These are phyloP conservation scores for Eucalyptus lansdowneana DNA, from an alignment of 345 rosid species.

Conservation along the genomic window DNA sequence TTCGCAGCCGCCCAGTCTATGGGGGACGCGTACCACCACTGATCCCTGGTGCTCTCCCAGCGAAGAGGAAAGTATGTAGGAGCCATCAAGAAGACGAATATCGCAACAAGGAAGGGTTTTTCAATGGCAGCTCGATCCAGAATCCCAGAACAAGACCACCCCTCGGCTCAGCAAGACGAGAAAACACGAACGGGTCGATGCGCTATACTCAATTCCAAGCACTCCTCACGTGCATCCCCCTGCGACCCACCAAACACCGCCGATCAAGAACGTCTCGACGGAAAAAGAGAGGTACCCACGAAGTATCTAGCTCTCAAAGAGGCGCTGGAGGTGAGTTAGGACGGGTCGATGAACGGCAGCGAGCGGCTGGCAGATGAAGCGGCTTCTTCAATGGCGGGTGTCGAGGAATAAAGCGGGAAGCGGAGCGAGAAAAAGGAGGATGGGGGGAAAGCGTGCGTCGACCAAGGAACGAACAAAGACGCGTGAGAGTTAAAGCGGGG, in stretches of 20 bases:
- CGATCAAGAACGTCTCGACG: neutral
- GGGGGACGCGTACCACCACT: conserved; percentile 99
- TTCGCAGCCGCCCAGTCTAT: conserved; percentile 96
- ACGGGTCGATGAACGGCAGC: neutral
- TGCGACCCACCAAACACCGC: neutral
- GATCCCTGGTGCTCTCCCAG: conserved; percentile 98
- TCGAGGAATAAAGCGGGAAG: neutral
- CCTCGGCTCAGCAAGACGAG: neutral
- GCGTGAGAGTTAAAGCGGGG: neutral
- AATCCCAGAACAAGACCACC: neutral
- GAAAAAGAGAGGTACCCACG: neutral
- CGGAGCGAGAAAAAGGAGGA: neutral
- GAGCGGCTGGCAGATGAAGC: neutral
- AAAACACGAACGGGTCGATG: neutral
- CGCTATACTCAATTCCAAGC: neutral
- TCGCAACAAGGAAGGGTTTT: neutral
- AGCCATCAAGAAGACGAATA: conserved; percentile 12
- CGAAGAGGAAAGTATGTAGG: conserved; percentile 81
- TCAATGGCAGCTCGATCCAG: neutral
- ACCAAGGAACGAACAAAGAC: neutral
- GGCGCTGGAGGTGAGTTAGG: neutral
- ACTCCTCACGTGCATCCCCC: neutral
- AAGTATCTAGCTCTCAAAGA: neutral
- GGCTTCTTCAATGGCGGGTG: neutral
- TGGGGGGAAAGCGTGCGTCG: neutral